These are phyloP conservation scores for Heterobasidion parviporum DNA, from an alignment of 1,284 basidiomycete genomes.

Conservation along the genomic window DNA sequence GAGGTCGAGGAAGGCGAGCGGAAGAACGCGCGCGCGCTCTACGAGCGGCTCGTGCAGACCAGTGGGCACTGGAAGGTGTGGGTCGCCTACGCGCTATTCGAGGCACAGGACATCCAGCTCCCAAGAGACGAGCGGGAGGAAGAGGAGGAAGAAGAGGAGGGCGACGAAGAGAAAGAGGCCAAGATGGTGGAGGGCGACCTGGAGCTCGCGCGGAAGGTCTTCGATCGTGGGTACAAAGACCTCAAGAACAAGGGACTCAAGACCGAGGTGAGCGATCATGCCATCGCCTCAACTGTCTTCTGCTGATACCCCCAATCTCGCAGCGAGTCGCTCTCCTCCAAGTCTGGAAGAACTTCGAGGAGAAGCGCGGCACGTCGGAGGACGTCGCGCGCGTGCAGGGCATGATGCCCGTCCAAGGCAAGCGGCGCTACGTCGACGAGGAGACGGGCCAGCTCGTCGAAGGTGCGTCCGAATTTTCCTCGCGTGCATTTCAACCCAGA, in stretches of 20 bases:
- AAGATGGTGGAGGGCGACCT: slow-evolving; percentile 67
- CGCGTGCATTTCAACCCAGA: not conserved
- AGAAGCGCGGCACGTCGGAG: slow-evolving; percentile 60
- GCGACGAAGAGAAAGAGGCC: slow-evolving; percentile 41
- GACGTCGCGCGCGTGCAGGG: slow-evolving; percentile 72
- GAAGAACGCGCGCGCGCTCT: slow-evolving; percentile 77
- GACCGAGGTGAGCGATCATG: slow-evolving; percentile 60
- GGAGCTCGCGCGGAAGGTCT: slow-evolving; percentile 65
- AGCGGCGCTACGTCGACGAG: slow-evolving; percentile 76
- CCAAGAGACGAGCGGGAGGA: slow-evolving; percentile 64
- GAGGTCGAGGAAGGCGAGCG: slow-evolving; percentile 93
- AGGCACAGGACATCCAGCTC: slow-evolving; percentile 60
- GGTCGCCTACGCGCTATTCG: slow-evolving; percentile 76
- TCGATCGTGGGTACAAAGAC: slow-evolving; percentile 82
- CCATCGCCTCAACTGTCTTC: too few relatives aligned
- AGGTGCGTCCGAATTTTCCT: slow-evolving; percentile 41
- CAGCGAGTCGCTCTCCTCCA: slow-evolving; percentile 85
- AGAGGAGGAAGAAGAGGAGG: slow-evolving; percentile 68
- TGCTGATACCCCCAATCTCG: not conserved
- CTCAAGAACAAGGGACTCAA: slow-evolving; percentile 77
- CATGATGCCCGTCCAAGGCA: slow-evolving; percentile 88
- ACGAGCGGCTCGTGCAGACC: slow-evolving; percentile 80
- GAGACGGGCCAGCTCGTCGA: slow-evolving; percentile 82
- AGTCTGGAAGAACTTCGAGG: slow-evolving; percentile 90
- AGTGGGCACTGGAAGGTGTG: slow-evolving; percentile 95